Conservation (phyloP, 192 early-diverging fungal genomes). For the Chytriomyces confervae region DNA sequence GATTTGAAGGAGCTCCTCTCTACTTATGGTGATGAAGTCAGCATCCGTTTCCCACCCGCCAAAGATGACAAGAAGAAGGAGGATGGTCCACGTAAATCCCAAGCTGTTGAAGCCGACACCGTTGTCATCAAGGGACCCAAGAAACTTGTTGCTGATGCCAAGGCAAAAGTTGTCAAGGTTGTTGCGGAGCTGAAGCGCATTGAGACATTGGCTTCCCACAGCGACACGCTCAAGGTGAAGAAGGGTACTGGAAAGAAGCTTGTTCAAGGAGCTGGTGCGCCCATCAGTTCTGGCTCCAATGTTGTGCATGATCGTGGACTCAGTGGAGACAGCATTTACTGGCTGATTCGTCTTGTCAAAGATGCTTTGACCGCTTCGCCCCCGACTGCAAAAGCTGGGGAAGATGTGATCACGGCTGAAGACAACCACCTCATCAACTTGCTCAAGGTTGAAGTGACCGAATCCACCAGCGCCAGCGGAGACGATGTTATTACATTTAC, state of each 20-base stretch:
- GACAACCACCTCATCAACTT: slow-evolving; percentile 38
- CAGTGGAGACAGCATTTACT: slow-evolving; percentile 34
- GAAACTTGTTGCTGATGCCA: slow-evolving; percentile 76
- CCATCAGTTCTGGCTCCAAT: slow-evolving; percentile 28
- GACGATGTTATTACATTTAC: slow-evolving; percentile 51
- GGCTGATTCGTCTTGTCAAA: slow-evolving; percentile 51
- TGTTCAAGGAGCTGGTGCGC: slow-evolving; percentile 31
- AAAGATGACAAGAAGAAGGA: slow-evolving; percentile 54
- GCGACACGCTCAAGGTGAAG: slow-evolving; percentile 53
- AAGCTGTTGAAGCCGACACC: slow-evolving; percentile 52
- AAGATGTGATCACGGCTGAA: slow-evolving; percentile 27
- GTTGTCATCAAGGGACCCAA: slow-evolving; percentile 82
- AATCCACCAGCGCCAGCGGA: slow-evolving; percentile 18
- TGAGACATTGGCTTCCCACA: slow-evolving; percentile 58
- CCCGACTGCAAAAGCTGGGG: slow-evolving; percentile 21
- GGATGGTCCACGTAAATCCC: slow-evolving; percentile 22
- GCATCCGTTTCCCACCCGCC: slow-evolving; percentile 72
- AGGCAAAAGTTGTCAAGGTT: slow-evolving; percentile 68
- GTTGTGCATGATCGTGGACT: slow-evolving; percentile 23
- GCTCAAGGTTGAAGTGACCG: slow-evolving; percentile 43
- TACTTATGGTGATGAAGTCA: slow-evolving; percentile 65
- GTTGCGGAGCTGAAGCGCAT: slow-evolving; percentile 73
- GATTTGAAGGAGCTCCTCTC: slow-evolving; percentile 76
- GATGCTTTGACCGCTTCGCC: slow-evolving; percentile 42
- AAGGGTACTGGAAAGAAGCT: slow-evolving; percentile 48